Evolutionary conservation across 352 stramenopile genomes (phyloP).

Genomic region (Phytophthora syringae): DNA sequence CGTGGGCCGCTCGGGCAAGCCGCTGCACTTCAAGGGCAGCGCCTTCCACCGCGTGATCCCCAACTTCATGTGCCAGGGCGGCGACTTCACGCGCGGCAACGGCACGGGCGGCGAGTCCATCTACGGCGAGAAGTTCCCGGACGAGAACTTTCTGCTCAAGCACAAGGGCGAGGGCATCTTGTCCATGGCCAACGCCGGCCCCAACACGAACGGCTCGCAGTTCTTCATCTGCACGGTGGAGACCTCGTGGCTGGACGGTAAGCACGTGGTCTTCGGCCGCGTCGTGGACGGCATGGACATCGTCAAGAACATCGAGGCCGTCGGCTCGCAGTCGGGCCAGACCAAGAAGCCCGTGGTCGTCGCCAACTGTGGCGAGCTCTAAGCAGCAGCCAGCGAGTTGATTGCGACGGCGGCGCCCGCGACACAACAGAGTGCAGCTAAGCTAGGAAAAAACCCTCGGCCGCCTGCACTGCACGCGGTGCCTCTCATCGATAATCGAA

Average conservation of each 20-base stretch:
- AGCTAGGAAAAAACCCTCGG: too few species aligned
- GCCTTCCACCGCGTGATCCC: constrained; percentile 94
- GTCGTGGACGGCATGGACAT: constrained; percentile 97
- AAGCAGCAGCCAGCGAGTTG: constrained; percentile 9
- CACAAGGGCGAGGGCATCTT: constrained; percentile 94
- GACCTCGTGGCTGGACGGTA: constrained; percentile 92
- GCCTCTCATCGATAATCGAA: constrained; percentile 45
- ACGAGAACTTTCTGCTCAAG: constrained; percentile 95
- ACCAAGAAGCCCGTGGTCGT: constrained; percentile 93
- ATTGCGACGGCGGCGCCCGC: constrained; percentile 6
- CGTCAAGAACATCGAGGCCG: constrained; percentile 96
- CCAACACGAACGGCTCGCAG: constrained; percentile 97
- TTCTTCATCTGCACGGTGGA: constrained; percentile 97
- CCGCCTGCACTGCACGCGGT: constrained; percentile 7
- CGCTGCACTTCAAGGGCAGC: constrained; percentile 87
- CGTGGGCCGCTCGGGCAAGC: constrained; percentile 75
- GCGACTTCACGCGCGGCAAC: constrained; percentile 96
- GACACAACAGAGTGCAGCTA: neutral
- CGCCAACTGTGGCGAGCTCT: constrained; percentile 95
- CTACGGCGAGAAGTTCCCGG: constrained; percentile 95
- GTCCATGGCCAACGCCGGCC: constrained; percentile 96
- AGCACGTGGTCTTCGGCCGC: constrained; percentile 96
- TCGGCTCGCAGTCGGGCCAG: constrained; percentile 94
- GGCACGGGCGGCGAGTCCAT: constrained; percentile 94
- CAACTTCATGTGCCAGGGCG: constrained; percentile 96